These are phyloP conservation scores for Saccharomycopsis fermentans DNA, from an alignment of 805 yeast genomes.

Conservation along the genomic window DNA sequence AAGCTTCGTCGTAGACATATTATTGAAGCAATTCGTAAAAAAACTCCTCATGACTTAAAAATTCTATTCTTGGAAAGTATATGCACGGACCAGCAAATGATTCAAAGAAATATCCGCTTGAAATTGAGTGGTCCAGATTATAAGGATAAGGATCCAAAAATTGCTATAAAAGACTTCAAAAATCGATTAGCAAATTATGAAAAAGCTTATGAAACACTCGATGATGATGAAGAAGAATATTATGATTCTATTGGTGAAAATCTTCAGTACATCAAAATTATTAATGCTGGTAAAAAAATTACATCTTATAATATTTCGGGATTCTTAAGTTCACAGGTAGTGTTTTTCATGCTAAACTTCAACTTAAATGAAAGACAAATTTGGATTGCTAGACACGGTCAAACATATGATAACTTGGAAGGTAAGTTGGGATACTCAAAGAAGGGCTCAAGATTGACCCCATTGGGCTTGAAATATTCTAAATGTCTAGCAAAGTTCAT, in stretches of 20 bases:
- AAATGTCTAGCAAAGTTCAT: conserved; percentile 66
- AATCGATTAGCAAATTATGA: conserved; percentile 44
- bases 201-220: conserved; percentile 41
- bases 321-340: conserved; percentile 85
- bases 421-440: conserved; percentile 75
- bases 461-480: conserved; percentile 67
- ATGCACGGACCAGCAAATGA: conserved; percentile 23
- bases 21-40: conserved; percentile 27
- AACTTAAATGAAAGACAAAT: conserved; percentile 84
- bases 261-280: conserved; percentile 52
- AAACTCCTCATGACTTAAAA: conserved; percentile 26
- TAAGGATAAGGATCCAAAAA: conserved; percentile 61
- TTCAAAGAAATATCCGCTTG: conserved; percentile 25
- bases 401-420: conserved; percentile 69
- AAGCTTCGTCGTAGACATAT: conserved; percentile 32
- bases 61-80: conserved; percentile 33
- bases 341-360: conserved; percentile 80
- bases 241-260: conserved; percentile 28
- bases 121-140: conserved; percentile 36
- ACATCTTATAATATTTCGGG: conserved; percentile 55
- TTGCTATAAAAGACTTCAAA: conserved; percentile 28
- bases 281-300: conserved; percentile 59
- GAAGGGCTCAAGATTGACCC: conserved; percentile 61
- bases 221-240: conserved; percentile 34
- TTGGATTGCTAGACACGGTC: conserved; percentile 95